Base-by-base conservation (phyloP, 2,329 filamentous ascomycete genomes). In the Rutstroemia sp. region DNA sequence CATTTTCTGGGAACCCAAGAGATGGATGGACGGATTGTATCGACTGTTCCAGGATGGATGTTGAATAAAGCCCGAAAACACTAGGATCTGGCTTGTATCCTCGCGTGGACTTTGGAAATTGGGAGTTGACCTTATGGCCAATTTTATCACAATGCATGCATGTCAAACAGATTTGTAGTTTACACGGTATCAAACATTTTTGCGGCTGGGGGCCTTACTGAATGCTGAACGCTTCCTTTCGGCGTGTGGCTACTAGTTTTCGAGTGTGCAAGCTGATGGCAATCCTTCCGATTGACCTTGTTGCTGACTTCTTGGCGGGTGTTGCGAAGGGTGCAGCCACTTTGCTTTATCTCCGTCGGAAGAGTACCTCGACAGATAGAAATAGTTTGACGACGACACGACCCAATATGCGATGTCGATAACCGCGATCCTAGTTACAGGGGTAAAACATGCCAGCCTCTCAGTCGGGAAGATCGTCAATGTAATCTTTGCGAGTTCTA, bases 391-490 rank as follows among this genome's bases (percentile, higher is more conserved):
- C 52, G 49, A 34, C 45, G 25, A 41, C 45, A 42, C 30, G 30
- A 12, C 30, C 12, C 30, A 10, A 34, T 6, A 34, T 49, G 39
- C 21, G 2, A 46, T 21, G 18, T 46, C 45, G 52, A 49, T 49
- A 54, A 49, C 45, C 52, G 37, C 37, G 18, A 42, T 14, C 37
- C 7, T 12, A 34, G 42, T 12, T 16, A 9, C 45, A 54, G 45
- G 52, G 52, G 37, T 30, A 14, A 42, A 44, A 34, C 41, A 42
- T 54, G 52, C 37, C 45, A 45, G 49, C 42, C 34, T 49, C 52
- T 54, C 34, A 54, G 49, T 49, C 41, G 18, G 45, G 52, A 54
- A 54, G 52, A 54, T 54, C 52, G 49, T 54, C 45, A 49, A 49
- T 54, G 45, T 30, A 54, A 49, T 54, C 41, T 54, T 37, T 54